phyloP scores from a whole-genome alignment of 352 stramenopile species.

The Phytopythium cucurbitacearum region DNA sequence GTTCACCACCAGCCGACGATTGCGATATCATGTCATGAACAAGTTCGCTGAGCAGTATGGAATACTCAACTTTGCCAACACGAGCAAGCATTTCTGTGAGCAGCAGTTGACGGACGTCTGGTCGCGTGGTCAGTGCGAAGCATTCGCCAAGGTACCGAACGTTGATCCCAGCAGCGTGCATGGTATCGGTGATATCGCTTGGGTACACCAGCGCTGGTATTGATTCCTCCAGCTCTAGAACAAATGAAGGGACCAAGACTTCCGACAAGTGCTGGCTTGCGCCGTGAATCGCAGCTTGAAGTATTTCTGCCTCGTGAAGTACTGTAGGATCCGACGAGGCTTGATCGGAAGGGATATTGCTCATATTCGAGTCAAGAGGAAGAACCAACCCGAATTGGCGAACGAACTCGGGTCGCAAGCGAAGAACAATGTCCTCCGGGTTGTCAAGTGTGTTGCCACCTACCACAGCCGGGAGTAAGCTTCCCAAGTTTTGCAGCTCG shows the following conservation, averaged over 20 bases:
- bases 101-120: constrained; percentile 42
- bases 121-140: constrained; percentile 36
- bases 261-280: constrained; percentile 33
- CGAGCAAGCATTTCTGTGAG: constrained; percentile 59
- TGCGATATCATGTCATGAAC: constrained; percentile 13
- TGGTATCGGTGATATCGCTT: constrained; percentile 24
- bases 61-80: constrained; percentile 50
- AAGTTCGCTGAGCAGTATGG: constrained; percentile 25
- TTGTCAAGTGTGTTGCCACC: constrained; percentile 5
- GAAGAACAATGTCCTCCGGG: constrained; percentile 3
- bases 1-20: no score
- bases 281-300: constrained; percentile 29
- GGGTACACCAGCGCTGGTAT: constrained; percentile 29
- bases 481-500: constrained; percentile 21
- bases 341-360: constrained; percentile 5
- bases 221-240: constrained; percentile 33
- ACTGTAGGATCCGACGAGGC: constrained; percentile 4
- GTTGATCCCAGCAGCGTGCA: constrained; percentile 60
- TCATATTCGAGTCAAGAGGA: constrained; percentile 30
- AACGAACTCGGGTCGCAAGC: constrained; percentile 48
- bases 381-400: constrained; percentile 25
- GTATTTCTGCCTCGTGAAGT: constrained; percentile 21
- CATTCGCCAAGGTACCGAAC: constrained; percentile 48
- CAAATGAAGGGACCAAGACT: constrained; percentile 42
- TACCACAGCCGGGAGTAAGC: constrained; percentile 30